phyloP scores from a whole-genome alignment of 768 basidiomycete genomes.

The Leucocoprinus leucothites region DNA sequence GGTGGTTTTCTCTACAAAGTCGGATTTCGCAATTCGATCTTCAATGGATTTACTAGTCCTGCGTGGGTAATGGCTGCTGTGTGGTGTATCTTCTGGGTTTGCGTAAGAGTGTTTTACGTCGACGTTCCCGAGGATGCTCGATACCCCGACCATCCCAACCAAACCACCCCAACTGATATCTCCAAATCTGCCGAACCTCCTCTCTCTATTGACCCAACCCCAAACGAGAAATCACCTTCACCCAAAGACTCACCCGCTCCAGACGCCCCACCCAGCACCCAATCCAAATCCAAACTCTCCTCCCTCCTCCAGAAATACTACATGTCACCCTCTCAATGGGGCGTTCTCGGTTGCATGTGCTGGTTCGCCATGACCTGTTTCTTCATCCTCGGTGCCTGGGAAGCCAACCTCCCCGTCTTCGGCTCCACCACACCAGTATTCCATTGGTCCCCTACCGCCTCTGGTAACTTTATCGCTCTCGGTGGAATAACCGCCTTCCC shows the following conservation, averaged over 20 bases:
- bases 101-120: slow-evolving; percentile 29
- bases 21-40: slow-evolving; percentile 50
- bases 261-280: slow-evolving; percentile 5
- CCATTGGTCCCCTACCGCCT: slow-evolving; percentile 56
- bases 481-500: slow-evolving; percentile 61
- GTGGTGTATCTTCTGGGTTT: slow-evolving; percentile 51
- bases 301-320: slow-evolving; percentile 9
- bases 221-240: slow-evolving; percentile 3
- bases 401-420: slow-evolving; percentile 64
- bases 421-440: slow-evolving; percentile 37
- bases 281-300: slow-evolving; percentile 7
- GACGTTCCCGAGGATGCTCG: slow-evolving; percentile 27
- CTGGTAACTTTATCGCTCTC: slow-evolving; percentile 69
- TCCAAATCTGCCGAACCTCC: slow-evolving; percentile 28
- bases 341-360: slow-evolving; percentile 59
- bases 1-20: slow-evolving; percentile 61
- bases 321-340: slow-evolving; percentile 32
- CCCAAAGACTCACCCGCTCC: slow-evolving; percentile 34
- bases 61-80: slow-evolving; percentile 59
- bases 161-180: slow-evolving; percentile 33
- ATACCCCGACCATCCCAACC: not conserved
- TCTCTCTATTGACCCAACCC: not conserved
- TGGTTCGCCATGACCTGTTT: slow-evolving; percentile 69
- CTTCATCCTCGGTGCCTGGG: slow-evolving; percentile 69
- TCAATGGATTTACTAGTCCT: slow-evolving; percentile 67